Evolutionary conservation across 2,329 filamentous ascomycete genomes (phyloP).

Genomic region (Trichoderma brevicompactum): DNA sequence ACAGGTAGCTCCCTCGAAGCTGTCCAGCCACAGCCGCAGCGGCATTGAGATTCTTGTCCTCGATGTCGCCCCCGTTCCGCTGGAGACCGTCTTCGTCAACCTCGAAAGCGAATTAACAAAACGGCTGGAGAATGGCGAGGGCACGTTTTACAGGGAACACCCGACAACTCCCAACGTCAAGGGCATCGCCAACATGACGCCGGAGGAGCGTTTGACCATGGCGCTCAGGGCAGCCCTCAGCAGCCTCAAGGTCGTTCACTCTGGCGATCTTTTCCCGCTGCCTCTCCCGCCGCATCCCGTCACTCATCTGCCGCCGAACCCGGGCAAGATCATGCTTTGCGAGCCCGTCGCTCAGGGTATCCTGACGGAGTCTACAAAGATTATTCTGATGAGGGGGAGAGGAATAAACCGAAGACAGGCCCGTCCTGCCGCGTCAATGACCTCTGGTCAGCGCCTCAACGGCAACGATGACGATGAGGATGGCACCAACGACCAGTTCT

Average conservation of each 20-base stretch:
- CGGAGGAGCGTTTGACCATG: slow-evolving; percentile 63
- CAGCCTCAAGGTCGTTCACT: slow-evolving; percentile 76
- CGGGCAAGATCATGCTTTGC: slow-evolving; percentile 87
- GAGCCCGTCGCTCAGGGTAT: slow-evolving; percentile 92
- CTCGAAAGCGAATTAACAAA: slow-evolving; percentile 80
- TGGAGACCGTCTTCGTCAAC: slow-evolving; percentile 86
- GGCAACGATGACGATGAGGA: slow-evolving; percentile 69
- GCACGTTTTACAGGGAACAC: slow-evolving; percentile 74
- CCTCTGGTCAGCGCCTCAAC: slow-evolving; percentile 52
- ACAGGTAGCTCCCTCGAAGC: slow-evolving; percentile 74
- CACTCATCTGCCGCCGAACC: slow-evolving; percentile 81
- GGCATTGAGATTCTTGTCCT: slow-evolving; percentile 84
- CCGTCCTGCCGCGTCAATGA: slow-evolving; percentile 53
- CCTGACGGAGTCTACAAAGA: slow-evolving; percentile 75
- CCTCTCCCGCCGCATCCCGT: slow-evolving; percentile 83
- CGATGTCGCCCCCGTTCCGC: slow-evolving; percentile 75
- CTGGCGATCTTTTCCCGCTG: slow-evolving; percentile 77
- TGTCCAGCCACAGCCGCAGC: slow-evolving; percentile 72
- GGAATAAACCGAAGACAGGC: slow-evolving; percentile 56
- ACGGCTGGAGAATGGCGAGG: slow-evolving; percentile 81
- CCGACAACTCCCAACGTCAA: slow-evolving; percentile 47
- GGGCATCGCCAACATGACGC: slow-evolving; percentile 42
- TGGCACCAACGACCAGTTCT: slow-evolving; percentile 88
- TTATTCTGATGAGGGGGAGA: slow-evolving; percentile 74
- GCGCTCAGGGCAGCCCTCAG: slow-evolving; percentile 76